These are phyloP conservation scores for Paspalum vaginatum DNA, from an alignment of 176 grass and related monocot genomes.

Conservation along the genomic window DNA sequence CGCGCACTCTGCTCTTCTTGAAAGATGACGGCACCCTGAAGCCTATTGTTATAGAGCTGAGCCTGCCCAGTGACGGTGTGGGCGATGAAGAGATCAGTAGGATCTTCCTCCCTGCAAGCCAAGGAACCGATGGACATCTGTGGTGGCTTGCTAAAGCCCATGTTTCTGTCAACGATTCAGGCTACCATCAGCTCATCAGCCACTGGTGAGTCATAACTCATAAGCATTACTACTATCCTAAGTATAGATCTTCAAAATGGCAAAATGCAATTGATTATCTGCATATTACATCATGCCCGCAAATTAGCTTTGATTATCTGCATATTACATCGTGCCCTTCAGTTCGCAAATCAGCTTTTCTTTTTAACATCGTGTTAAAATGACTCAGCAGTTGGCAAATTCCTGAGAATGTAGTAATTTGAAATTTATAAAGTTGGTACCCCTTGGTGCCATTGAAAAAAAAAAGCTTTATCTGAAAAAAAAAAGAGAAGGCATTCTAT, in stretches of 20 bases:
- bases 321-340: no score
- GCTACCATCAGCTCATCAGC: slow-evolving; percentile 96
- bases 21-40: slow-evolving; percentile 61
- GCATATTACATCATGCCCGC: no score
- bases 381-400: no score
- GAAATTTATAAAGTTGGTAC: no score
- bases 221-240: neutral
- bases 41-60: slow-evolving; percentile 75
- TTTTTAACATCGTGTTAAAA: no score
- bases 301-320: no score
- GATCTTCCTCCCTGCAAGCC: slow-evolving; percentile 61
- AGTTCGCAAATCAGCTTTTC: no score
- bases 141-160: slow-evolving; percentile 92
- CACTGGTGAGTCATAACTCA: slow-evolving; percentile 97
- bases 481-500: no score
- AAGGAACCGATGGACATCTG: slow-evolving; percentile 38
- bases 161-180: slow-evolving; percentile 87
- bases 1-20: slow-evolving; percentile 87
- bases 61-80: slow-evolving; percentile 34
- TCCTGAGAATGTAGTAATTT: no score
- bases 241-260: neutral
- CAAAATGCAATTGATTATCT: neutral
- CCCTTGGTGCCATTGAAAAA: no score
- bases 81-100: slow-evolving; percentile 48
- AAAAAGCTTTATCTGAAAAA: no score